phyloP scores from a whole-genome alignment of 495 filamentous ascomycete species.

The Aspergillus steynii region DNA sequence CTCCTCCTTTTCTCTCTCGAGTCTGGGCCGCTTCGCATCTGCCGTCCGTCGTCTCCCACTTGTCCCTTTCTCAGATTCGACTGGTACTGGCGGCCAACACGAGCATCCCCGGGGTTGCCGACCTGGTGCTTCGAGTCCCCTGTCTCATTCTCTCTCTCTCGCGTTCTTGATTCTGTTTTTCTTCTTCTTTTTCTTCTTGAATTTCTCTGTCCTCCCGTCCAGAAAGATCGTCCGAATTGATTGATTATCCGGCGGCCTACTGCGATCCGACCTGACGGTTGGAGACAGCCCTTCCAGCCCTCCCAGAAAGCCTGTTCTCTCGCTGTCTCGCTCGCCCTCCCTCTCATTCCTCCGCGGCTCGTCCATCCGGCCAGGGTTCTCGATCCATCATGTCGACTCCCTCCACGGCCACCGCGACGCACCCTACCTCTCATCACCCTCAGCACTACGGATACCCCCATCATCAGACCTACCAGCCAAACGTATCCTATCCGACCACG shows the following conservation, averaged over 20 bases:
- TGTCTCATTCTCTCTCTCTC: constrained; percentile 3
- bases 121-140: constrained; percentile 24
- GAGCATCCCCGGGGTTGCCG: constrained; percentile 21
- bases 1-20: background rate
- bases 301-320: constrained; percentile 4
- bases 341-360: constrained; percentile 65
- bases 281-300: constrained; percentile 12
- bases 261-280: constrained; percentile 13
- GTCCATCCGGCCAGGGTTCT: constrained; percentile 34
- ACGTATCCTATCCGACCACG: constrained; percentile 52
- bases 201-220: background rate
- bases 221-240: constrained; percentile 9
- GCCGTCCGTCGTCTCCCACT: background rate
- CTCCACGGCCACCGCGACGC: constrained; percentile 76
- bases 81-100: constrained; percentile 10
- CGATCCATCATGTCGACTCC: constrained; percentile 75
- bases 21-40: background rate
- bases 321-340: constrained; percentile 4
- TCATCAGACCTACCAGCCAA: constrained; percentile 61
- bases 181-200: background rate
- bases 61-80: background rate
- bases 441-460: constrained; percentile 69
- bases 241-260: constrained; percentile 17
- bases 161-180: background rate
- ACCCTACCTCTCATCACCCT: constrained; percentile 65